Base-by-base conservation (phyloP, 495 filamentous ascomycete genomes). In the Hypoxylon lienhwacheense region DNA sequence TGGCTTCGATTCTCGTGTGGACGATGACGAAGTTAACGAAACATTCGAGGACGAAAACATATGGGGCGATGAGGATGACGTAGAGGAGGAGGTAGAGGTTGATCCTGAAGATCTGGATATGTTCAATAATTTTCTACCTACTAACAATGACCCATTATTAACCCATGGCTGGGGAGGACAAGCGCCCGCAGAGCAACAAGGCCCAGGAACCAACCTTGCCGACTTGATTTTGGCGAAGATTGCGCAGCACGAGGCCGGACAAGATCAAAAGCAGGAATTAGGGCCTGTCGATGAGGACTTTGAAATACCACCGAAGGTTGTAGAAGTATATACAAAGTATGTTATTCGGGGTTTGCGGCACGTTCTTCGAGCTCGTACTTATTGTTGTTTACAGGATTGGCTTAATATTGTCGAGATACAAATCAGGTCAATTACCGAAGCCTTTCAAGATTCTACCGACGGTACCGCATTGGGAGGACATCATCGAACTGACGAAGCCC, bases 391-490 rank as follows among this genome's bases (percentile, higher is more conserved):
- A 24, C 47, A 91, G 87, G 71, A 86, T 96, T 56, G 92, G 90
- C 41, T 78, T 90, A 60, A 83, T 97, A 40, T 81, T 97, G 31
- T 91, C 90, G 6, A 82, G 92, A 41, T 96, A 97, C 72, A 96
- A 95, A 66, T 93, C 90, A 7, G 93, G 93, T 15, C 90, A 90
- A 57, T 80, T 97, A 17, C 95, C 93, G 8, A 97, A 97, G 70
- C 92, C 91, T 1, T 95, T 99, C 81, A 97, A 97, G 71, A 88
- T 97, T 52, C 80, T 99, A 22, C 93, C 95, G 0, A 88, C 89
- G 2, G 81, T 97, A 6, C 90, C 90, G 2, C 84, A 90, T 61
- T 96, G 90, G 89, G 87, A 90, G 58, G 88, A 87, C 14, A 87
- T 97, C 32, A 81, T 96, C 57, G 76, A 82, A 46, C 82, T 93